phyloP scores from a whole-genome alignment of 1,139 yeast genomes.

The Geotrichum bryndzae region DNA sequence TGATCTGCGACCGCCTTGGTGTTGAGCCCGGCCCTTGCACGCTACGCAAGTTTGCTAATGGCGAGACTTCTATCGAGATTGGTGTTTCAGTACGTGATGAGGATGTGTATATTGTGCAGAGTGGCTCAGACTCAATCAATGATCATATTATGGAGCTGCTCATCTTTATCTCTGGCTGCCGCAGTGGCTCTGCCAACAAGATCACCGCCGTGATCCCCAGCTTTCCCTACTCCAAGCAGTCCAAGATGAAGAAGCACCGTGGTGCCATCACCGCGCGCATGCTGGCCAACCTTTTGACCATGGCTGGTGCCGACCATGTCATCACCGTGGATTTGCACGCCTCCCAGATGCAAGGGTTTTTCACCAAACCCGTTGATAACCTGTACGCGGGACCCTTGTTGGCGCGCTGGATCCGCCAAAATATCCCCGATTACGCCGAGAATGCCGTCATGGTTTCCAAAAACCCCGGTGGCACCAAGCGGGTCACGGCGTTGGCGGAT shows the following conservation, averaged over 20 bases:
- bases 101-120: conserved; percentile 91
- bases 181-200: conserved; percentile 95
- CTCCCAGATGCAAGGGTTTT: conserved; percentile 98
- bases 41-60: conserved; percentile 85
- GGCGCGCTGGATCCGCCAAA: conserved; percentile 92
- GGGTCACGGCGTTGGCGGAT: conserved; percentile 96
- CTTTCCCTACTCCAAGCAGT: conserved; percentile 95
- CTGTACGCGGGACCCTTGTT: conserved; percentile 93
- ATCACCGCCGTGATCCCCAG: conserved; percentile 97
- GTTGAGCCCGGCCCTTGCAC: conserved; percentile 95
- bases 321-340: conserved; percentile 98
- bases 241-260: conserved; percentile 96
- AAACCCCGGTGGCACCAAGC: conserved; percentile 97
- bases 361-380: conserved; percentile 94
- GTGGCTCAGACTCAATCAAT: conserved; percentile 83
- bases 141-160: conserved; percentile 96
- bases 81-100: conserved; percentile 94
- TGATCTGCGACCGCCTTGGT: conserved; percentile 86
- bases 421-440: conserved; percentile 72
- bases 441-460: conserved; percentile 89
- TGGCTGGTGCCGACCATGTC: conserved; percentile 99
- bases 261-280: conserved; percentile 99
- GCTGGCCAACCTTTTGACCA: conserved; percentile 88
- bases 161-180: conserved; percentile 88
- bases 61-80: conserved; percentile 94